These are phyloP conservation scores for Gamarada debralockiae DNA, from an alignment of 495 filamentous ascomycete genomes.

Conservation along the genomic window DNA sequence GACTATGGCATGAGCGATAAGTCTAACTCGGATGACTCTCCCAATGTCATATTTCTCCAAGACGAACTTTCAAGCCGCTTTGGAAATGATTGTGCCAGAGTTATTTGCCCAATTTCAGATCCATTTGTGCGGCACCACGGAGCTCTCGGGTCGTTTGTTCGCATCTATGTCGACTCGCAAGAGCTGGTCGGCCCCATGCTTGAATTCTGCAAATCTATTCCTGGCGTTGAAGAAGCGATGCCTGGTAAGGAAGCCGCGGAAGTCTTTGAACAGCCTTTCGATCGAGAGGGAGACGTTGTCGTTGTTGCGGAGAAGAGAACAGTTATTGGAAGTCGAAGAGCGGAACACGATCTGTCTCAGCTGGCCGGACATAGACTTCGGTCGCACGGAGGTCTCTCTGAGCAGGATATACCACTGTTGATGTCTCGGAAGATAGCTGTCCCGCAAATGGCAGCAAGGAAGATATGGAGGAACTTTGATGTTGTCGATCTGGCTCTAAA, in stretches of 20 bases:
- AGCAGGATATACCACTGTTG: not conserved
- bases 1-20: not conserved
- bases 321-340: not conserved
- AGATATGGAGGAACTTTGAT: not conserved
- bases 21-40: not conserved
- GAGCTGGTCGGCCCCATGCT: not conserved
- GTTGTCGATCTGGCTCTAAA: not conserved
- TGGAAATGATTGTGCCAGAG: not conserved
- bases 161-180: not conserved
- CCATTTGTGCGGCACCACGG: not conserved
- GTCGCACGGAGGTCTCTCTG: not conserved
- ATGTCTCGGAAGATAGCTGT: not conserved
- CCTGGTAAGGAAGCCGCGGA: not conserved
- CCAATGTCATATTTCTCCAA: not conserved
- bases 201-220: not conserved
- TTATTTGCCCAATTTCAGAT: not conserved
- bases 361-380: not conserved
- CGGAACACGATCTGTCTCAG: not conserved
- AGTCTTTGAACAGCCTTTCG: not conserved
- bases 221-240: not conserved
- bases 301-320: not conserved
- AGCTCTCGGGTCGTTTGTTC: not conserved
- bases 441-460: not conserved
- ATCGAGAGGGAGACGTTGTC: not conserved
- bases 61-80: not conserved